These are phyloP conservation scores for Acanthamoeba polyphaga DNA, from an alignment of 208 protist genomes.

Conservation along the genomic window DNA sequence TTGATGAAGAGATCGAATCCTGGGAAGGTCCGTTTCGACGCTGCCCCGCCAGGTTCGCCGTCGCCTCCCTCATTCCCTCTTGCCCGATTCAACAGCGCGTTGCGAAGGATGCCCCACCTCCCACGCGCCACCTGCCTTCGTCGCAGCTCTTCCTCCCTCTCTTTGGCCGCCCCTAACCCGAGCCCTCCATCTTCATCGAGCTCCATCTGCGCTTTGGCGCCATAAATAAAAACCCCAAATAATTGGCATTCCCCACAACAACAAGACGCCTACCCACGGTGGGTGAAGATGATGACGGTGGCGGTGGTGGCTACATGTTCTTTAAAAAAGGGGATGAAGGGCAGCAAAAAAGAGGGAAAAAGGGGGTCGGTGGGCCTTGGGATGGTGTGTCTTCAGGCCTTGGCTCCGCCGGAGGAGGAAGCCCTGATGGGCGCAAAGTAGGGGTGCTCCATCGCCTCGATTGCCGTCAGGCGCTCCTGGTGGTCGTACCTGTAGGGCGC, in stretches of 20 bases:
- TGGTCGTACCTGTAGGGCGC: conserved; percentile 93
- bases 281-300: background rate
- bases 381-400: background rate
- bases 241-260: too few species aligned
- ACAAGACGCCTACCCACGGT: too few species aligned
- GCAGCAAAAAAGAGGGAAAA: background rate
- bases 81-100: background rate
- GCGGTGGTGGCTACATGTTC: background rate
- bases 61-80: background rate
- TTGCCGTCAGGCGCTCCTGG: conserved; percentile 96
- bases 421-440: conserved; percentile 94
- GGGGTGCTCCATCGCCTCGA: conserved; percentile 98
- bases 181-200: background rate
- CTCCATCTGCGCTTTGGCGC: background rate
- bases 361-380: background rate
- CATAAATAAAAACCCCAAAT: background rate
- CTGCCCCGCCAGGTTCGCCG: background rate
- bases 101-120: conserved; percentile 36
- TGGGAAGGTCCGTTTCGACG: background rate
- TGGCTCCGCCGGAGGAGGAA: conserved; percentile 10
- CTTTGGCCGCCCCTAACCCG: background rate
- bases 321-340: background rate
- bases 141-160: background rate
- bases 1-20: conserved; percentile 12
- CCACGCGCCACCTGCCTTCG: background rate